Base-by-base conservation (phyloP, 768 basidiomycete genomes). In the Psilocybe subaeruginosa region DNA sequence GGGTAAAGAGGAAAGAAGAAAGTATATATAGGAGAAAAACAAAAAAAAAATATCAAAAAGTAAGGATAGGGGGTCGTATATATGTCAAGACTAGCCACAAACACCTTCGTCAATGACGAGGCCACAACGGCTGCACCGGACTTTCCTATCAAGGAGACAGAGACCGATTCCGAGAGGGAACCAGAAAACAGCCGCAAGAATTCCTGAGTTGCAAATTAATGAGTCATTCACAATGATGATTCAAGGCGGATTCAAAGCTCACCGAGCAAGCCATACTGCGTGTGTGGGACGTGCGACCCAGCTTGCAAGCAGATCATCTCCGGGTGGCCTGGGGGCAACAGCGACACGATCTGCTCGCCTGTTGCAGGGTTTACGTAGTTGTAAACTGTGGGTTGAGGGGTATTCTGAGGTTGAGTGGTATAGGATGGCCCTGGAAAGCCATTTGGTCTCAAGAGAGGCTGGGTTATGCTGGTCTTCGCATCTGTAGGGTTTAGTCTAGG, bases 241-340 rank as follows among this genome's bases (percentile, higher is more conserved):
- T 46, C 41, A 9, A 51, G 1, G 23, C 19, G n/a, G 19, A 12
- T 14, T 11, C 5, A 27, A 72, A 48, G 19, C 85, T 66, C 69
- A 87, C 91, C 92, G 7, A 93, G 79, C 3, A 92, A 59, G 3
- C 93, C 91, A 68, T 81, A 95, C 49, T 79, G 84, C 19, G 88
- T 85, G 37, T 85, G 74, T 3, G 81, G 76, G 11, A 86, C 69
- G 70, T 95, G 93, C n/a, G 73, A 74, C 9, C 92, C 92, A 6
- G 82, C 71, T 70, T 93, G 93, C n/a, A 94, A 73, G 68, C 93
- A 95, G 30, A 90, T 67, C 92, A 93, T 94, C 74, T 92, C 86
- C 0, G 92, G 93, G 69, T 94, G 89, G 60, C 84, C 79, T 1
- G 93, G 93, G 0, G 92, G 89, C 2, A 92, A 77, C 3, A 88